A percentile compares a stretch with the other conserved stretches of the same genome.
Conservation (phyloP, 345 rosid species). For the Dimocarpus longan region DNA sequence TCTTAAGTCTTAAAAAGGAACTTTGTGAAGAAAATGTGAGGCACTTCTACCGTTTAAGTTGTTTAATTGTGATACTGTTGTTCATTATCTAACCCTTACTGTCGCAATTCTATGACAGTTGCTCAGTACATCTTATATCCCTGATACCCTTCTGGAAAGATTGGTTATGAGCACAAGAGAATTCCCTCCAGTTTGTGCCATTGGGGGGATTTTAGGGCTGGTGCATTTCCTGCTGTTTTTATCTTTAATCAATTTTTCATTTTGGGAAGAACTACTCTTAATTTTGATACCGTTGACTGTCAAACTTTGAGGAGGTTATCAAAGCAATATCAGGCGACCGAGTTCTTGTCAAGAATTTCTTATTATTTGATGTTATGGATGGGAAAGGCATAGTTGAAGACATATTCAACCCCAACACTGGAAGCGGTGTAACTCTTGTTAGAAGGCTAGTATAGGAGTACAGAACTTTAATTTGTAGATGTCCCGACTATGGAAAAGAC, state of each 20-base stretch:
- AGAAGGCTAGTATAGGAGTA: not conserved
- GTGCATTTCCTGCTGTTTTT: slow-evolving; percentile 32
- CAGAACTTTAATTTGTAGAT: slow-evolving; percentile 5
- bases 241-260: not conserved
- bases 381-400: slow-evolving; percentile 92
- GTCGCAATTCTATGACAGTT: slow-evolving; percentile 42
- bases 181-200: slow-evolving; percentile 90
- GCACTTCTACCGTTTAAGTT: not conserved
- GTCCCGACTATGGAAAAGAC: not conserved
- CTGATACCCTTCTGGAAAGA: slow-evolving; percentile 68
- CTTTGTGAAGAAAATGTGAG: slow-evolving; percentile 73
- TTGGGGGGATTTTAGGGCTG: slow-evolving; percentile 95
- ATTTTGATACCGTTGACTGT: slow-evolving; percentile 8
- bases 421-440: slow-evolving; percentile 20
- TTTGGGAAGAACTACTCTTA: not conserved
- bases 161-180: slow-evolving; percentile 51
- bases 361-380: slow-evolving; percentile 81
- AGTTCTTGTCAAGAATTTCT: slow-evolving; percentile 83
- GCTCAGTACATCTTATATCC: slow-evolving; percentile 58
- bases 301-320: slow-evolving; percentile 70
- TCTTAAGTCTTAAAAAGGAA: slow-evolving; percentile 61
- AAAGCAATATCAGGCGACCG: slow-evolving; percentile 88
- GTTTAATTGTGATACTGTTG: not conserved
- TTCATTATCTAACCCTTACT: slow-evolving; percentile 8
- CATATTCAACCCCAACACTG: slow-evolving; percentile 41